phyloP scores from a whole-genome alignment of 2,329 filamentous ascomycete species.

The Madurella mycetomatis region DNA sequence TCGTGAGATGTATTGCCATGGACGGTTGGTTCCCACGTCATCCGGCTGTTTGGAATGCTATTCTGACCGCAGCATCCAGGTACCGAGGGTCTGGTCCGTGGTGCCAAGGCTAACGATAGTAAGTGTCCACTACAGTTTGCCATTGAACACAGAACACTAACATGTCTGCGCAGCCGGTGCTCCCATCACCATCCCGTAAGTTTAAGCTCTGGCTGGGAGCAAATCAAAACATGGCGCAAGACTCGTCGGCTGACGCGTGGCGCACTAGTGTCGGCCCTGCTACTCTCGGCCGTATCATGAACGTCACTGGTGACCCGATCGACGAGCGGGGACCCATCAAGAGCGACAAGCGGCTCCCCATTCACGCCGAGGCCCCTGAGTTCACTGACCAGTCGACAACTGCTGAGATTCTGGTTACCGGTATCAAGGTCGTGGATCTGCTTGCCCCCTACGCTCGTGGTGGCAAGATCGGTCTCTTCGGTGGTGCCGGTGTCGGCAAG shows the following conservation, averaged over 20 bases:
- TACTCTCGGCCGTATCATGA: constrained; percentile 98
- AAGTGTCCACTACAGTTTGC: constrained; percentile 7
- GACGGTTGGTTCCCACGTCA: constrained; percentile 59
- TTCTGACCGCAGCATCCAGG: constrained; percentile 46
- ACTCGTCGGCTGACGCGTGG: constrained; percentile 17
- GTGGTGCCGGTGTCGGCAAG: constrained; percentile 99
- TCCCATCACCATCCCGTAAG: constrained; percentile 73
- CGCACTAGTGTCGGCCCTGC: constrained; percentile 62
- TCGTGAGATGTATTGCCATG: constrained; percentile 99
- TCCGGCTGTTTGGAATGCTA: constrained; percentile 10
- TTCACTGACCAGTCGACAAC: constrained; percentile 95
- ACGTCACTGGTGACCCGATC: constrained; percentile 99
- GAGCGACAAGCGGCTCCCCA: constrained; percentile 78
- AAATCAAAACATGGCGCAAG: not conserved
- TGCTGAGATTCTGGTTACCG: constrained; percentile 94
- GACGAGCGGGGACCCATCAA: constrained; percentile 99
- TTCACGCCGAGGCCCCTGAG: constrained; percentile 87
- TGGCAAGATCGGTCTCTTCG: constrained; percentile 99
- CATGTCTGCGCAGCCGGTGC: constrained; percentile 56
- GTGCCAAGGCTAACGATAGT: constrained; percentile 73
- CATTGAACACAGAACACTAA: constrained; percentile 13
- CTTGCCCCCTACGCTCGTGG: constrained; percentile 99
- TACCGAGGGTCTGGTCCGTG: constrained; percentile 99
- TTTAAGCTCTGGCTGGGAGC: constrained; percentile 2
- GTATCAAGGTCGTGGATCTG: constrained; percentile 99